These are phyloP conservation scores for Zopfochytrium polystomum DNA, from an alignment of 371 early-diverging fungal genomes.

Conservation along the genomic window DNA sequence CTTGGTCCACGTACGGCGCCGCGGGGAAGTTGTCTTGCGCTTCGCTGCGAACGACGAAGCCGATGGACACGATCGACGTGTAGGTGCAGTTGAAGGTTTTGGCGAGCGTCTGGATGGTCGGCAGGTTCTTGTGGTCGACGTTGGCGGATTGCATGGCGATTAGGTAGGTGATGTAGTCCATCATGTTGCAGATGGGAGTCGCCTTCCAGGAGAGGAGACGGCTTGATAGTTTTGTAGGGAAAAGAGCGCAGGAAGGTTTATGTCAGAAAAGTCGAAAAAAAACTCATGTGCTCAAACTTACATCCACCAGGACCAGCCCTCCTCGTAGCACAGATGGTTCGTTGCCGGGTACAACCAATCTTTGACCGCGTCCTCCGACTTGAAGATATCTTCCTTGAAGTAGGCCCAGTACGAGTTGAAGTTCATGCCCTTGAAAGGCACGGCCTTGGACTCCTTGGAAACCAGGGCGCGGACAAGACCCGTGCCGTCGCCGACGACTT, in stretches of 20 bases:
- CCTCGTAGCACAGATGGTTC: slow-evolving; percentile 14
- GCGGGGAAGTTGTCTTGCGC: background rate
- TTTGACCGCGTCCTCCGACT: background rate
- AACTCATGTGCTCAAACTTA: background rate
- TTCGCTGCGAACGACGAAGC: slow-evolving; percentile 13
- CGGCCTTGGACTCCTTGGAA: background rate
- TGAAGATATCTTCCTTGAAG: slow-evolving; percentile 17
- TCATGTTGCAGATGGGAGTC: slow-evolving; percentile 18
- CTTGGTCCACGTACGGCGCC: background rate
- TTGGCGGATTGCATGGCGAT: slow-evolving; percentile 9
- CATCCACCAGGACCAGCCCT: slow-evolving; percentile 27
- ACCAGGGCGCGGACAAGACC: slow-evolving; percentile 7
- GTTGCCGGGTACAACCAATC: slow-evolving; percentile 8
- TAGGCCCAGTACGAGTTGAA: slow-evolving; percentile 24
- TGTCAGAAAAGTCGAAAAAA: background rate
- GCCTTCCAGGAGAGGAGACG: slow-evolving; percentile 19
- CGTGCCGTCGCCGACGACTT: slow-evolving; percentile 16
- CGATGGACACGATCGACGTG: slow-evolving; percentile 13
- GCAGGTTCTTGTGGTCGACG: slow-evolving; percentile 1
- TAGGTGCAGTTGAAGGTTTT: slow-evolving; percentile 9
- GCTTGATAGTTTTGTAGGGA: background rate
- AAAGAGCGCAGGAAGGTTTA: background rate
- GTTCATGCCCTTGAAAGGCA: slow-evolving; percentile 13
- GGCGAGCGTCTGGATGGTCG: slow-evolving; percentile 8
- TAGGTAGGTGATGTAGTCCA: slow-evolving; percentile 21